These are phyloP conservation scores for Corniculantispora saksenae DNA, from an alignment of 2,329 filamentous ascomycete species.

Conservation along the genomic window DNA sequence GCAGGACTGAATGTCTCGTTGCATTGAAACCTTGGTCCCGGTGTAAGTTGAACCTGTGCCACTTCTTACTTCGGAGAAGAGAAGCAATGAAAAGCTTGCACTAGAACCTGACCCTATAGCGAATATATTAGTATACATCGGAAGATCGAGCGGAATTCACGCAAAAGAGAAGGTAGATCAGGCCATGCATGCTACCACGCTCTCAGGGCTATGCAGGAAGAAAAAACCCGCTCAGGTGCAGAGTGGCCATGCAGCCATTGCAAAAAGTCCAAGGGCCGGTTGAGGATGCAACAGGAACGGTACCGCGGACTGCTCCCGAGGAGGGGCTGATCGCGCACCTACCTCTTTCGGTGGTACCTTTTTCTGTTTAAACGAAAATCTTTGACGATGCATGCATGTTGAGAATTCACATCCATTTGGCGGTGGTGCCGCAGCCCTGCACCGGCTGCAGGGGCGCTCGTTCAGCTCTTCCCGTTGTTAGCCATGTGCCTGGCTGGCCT, in stretches of 20 bases:
- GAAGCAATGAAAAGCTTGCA: not conserved
- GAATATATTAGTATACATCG: conserved; percentile 12
- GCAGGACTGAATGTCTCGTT: not conserved
- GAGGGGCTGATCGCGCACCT: not conserved
- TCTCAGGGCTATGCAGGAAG: not conserved
- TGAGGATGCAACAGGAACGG: not conserved
- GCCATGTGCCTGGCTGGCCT: not conserved
- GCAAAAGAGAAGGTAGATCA: conserved; percentile 10
- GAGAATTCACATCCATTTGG: not conserved
- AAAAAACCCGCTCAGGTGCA: not conserved
- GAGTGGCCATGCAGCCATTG: not conserved
- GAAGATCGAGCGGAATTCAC: conserved; percentile 15
- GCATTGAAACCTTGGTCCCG: not conserved
- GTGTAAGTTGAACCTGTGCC: not conserved
- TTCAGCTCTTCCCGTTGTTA: not conserved
- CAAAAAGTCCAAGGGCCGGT: not conserved
- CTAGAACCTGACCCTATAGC: not conserved
- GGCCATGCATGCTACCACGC: conserved; percentile 7
- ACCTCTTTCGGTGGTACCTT: conserved; percentile 6
- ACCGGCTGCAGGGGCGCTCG: not conserved
- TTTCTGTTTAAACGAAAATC: not conserved
- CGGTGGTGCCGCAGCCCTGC: not conserved
- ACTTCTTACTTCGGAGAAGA: not conserved
- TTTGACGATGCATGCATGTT: not conserved
- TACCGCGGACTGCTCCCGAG: not conserved